phyloP scores from a whole-genome alignment of 164 flowering plant species.

The Taxillus chinensis region DNA sequence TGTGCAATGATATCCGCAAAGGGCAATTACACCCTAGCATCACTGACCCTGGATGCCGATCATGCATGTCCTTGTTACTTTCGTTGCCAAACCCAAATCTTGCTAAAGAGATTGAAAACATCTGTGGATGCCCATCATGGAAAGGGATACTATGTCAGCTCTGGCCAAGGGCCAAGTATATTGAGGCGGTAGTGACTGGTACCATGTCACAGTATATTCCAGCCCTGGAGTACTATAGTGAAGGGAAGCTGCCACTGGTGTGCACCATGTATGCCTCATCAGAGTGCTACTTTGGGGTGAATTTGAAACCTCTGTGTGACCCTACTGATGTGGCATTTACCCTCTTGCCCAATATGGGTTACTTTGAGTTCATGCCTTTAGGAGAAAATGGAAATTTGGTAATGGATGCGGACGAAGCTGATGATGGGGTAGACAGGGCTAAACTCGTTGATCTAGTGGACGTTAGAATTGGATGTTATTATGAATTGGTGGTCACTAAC shows the following conservation, averaged over 20 bases:
- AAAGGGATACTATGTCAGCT: slow-evolving; percentile 52
- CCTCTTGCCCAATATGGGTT: slow-evolving; percentile 75
- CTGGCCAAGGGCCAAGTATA: slow-evolving; percentile 83
- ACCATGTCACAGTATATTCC: slow-evolving; percentile 89
- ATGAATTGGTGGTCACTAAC: slow-evolving; percentile 78
- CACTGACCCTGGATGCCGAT: slow-evolving; percentile 38
- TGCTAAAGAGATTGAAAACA: slow-evolving; percentile 47
- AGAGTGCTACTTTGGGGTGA: slow-evolving; percentile 78
- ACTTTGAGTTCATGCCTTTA: slow-evolving; percentile 62
- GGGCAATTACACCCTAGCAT: slow-evolving; percentile 30
- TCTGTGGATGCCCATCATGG: slow-evolving; percentile 52
- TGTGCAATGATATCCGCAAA: slow-evolving; percentile 48
- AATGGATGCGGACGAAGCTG: slow-evolving; percentile 23
- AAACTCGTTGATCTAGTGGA: slow-evolving; percentile 45
- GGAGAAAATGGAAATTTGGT: slow-evolving; percentile 32
- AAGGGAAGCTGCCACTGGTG: slow-evolving; percentile 16
- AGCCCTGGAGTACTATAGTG: slow-evolving; percentile 50
- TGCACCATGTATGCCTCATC: too few species aligned
- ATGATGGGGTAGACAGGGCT: slow-evolving; percentile 25
- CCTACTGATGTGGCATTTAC: slow-evolving; percentile 66
- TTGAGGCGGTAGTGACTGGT: slow-evolving; percentile 82
- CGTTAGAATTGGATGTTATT: slow-evolving; percentile 50
- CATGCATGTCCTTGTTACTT: slow-evolving; percentile 28
- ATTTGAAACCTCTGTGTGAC: slow-evolving; percentile 53
- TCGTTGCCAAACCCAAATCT: slow-evolving; percentile 34